Evolutionary conservation across 306 rosid genomes (phyloP).

Genomic region (Calophaca sinica): DNA sequence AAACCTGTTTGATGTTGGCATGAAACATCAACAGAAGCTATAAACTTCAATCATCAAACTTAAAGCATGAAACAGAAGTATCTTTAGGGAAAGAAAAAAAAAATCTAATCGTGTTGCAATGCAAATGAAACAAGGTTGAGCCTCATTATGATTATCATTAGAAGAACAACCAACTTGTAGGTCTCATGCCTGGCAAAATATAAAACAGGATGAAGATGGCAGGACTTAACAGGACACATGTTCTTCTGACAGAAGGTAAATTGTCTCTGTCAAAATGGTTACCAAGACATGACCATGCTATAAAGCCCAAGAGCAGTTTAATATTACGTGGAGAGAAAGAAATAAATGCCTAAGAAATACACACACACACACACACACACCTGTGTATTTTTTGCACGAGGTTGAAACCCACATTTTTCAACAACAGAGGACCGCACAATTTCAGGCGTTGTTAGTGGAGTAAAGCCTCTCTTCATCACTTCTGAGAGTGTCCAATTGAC

Average conservation of each 20-base stretch:
- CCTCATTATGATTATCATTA: slow-evolving; percentile 27
- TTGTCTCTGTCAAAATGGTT: slow-evolving; percentile 29
- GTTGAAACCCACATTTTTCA: slow-evolving; percentile 98
- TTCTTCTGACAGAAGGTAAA: slow-evolving; percentile 13
- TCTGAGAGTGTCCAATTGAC: slow-evolving; percentile 90
- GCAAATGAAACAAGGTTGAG: slow-evolving; percentile 15
- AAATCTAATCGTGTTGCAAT: slow-evolving; percentile 24
- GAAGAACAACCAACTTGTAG: slow-evolving; percentile 33
- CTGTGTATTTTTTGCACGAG: slow-evolving; percentile 94
- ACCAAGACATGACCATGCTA: slow-evolving; percentile 21
- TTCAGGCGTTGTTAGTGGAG: slow-evolving; percentile 90
- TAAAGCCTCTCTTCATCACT: slow-evolving; percentile 88
- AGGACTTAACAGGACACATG: not conserved
- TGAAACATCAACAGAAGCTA: slow-evolving; percentile 48
- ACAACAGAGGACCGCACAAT: slow-evolving; percentile 92
- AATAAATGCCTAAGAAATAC: not conserved
- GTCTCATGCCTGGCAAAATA: slow-evolving; percentile 15
- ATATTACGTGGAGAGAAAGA: slow-evolving; percentile 25
- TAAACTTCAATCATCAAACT: slow-evolving; percentile 32
- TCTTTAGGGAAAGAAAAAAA: slow-evolving; percentile 27
- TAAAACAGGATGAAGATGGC: slow-evolving; percentile 18
- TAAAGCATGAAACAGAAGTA: slow-evolving; percentile 20
- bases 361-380: slow-evolving; percentile 50
- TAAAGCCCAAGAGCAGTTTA: slow-evolving; percentile 30
- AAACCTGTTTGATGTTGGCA: slow-evolving; percentile 64